Evolutionary conservation across 495 filamentous ascomycete species (phyloP), one percentile per base, ranked within the genome.

Genomic region (Glarea lozoyensis): DNA sequence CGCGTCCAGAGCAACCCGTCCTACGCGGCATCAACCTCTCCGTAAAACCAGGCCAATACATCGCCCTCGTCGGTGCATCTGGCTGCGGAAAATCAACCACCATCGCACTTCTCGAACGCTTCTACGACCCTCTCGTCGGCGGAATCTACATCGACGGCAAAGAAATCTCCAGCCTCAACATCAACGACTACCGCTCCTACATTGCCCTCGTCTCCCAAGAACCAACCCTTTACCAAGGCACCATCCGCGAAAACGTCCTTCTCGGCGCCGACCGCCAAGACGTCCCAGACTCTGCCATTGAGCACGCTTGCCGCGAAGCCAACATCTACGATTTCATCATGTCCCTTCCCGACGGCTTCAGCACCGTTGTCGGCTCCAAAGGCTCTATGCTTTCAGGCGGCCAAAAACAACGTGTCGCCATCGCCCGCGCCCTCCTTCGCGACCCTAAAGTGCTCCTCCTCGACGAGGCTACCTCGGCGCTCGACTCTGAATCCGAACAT

Each of bases 311-410:
- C 68, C 81, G 79, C 45, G 82, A 89, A 56, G 88, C 88, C 31
- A 94, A 94, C 53, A 94, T 94, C 52, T 87, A 88, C 59, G 86
- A 92, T 52, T 94, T 93, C 61, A 89, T 94, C 59, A 72, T 80
- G 57, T 82, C 79, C 33, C 63, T 81, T 11, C 77, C 79, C 17
- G 82, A 90, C 5, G 84, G 83, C 24, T 83, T 89, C 60, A 68
- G 73, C 50, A 93, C 86, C 10, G 52, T 81, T 11, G 81, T 88
- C 22, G 86, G 86, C 19, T 81, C 69, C 33, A 88, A 87, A 56
- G 86, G 86, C 39, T 70, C 77, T 40, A 78, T 86, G 62, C 67
- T 93, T 16, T 86, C 82, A 5, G 84, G 88, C 27, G 86, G 86
- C 4, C 86, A 93, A 59, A 88, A 87, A 52, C 86, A 93, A 56